These are phyloP conservation scores for Venturia nashicola DNA, from an alignment of 2,329 filamentous ascomycete genomes.

Conservation along the genomic window DNA sequence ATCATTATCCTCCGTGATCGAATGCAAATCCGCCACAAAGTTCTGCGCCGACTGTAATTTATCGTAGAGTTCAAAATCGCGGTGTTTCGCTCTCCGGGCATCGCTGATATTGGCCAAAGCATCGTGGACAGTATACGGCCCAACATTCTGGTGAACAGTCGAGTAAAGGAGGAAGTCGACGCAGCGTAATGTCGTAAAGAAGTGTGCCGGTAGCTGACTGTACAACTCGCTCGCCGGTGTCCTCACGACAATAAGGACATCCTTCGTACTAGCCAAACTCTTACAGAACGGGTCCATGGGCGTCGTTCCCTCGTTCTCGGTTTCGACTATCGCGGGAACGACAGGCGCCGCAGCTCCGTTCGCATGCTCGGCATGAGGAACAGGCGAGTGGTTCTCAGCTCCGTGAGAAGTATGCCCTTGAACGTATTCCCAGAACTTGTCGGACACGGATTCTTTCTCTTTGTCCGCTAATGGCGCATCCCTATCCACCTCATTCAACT, in stretches of 20 bases:
- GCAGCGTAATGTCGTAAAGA: constrained; percentile 11
- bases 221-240: constrained; percentile 11
- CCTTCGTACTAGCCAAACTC: not conserved
- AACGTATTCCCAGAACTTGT: constrained; percentile 8
- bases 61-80: constrained; percentile 11
- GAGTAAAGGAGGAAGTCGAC: constrained; percentile 10
- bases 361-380: constrained; percentile 7
- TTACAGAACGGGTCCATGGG: constrained; percentile 5
- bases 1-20: constrained; percentile 7
- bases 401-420: constrained; percentile 9
- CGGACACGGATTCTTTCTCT: constrained; percentile 6
- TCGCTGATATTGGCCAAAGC: constrained; percentile 10
- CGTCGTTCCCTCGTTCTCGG: not conserved
- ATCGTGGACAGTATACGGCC: constrained; percentile 11
- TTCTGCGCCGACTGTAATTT: constrained; percentile 12
- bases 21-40: constrained; percentile 14
- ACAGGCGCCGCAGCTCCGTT: not conserved
- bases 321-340: not conserved
- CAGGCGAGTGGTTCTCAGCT: not conserved
- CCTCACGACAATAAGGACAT: constrained; percentile 11
- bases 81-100: constrained; percentile 5
- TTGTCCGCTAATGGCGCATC: not conserved
- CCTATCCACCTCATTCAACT: not conserved
- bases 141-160: constrained; percentile 10
- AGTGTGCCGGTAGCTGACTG: constrained; percentile 11